phyloP scores from a whole-genome alignment of 1,139 yeast species.

The Lodderomyces metapsilosis region DNA sequence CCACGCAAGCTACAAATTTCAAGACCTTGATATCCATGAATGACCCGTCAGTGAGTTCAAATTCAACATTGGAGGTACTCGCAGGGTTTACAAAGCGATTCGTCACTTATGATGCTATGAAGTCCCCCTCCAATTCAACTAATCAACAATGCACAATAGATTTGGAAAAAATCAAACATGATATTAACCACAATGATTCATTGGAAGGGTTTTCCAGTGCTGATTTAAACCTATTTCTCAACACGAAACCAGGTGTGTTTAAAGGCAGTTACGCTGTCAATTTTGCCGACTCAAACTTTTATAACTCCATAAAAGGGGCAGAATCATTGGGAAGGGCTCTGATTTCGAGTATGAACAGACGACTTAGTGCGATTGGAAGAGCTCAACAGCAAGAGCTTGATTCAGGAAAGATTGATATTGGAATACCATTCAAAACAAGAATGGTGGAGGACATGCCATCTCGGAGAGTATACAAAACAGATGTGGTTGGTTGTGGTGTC shows the following conservation, averaged over 20 bases:
- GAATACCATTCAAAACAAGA: conserved; percentile 34
- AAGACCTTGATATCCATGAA: conserved; percentile 33
- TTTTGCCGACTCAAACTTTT: conserved; percentile 41
- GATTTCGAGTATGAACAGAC: conserved; percentile 36
- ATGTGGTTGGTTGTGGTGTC: conserved; percentile 81
- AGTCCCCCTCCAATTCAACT: conserved; percentile 11
- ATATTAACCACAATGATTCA: conserved; percentile 21
- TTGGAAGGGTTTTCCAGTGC: conserved; percentile 14
- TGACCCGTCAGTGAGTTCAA: conserved; percentile 36
- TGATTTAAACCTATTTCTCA: conserved; percentile 23
- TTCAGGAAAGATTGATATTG: conserved; percentile 36
- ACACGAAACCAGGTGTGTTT: conserved; percentile 37
- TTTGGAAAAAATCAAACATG: conserved; percentile 30
- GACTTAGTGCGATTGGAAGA: conserved; percentile 36
- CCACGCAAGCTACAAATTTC: conserved; percentile 29
- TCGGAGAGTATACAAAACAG: conserved; percentile 35
- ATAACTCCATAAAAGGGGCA: conserved; percentile 35
- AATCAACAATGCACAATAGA: conserved; percentile 20
- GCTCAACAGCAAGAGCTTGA: conserved; percentile 27
- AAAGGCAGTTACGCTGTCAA: conserved; percentile 45
- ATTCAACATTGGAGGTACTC: conserved; percentile 32
- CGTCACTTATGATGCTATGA: conserved; percentile 20
- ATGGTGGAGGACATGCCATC: conserved; percentile 13
- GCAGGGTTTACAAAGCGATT: conserved; percentile 37
- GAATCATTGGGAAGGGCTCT: conserved; percentile 33